Conservation (phyloP, 1,284 basidiomycete species). For the Coniferiporia weirii region DNA sequence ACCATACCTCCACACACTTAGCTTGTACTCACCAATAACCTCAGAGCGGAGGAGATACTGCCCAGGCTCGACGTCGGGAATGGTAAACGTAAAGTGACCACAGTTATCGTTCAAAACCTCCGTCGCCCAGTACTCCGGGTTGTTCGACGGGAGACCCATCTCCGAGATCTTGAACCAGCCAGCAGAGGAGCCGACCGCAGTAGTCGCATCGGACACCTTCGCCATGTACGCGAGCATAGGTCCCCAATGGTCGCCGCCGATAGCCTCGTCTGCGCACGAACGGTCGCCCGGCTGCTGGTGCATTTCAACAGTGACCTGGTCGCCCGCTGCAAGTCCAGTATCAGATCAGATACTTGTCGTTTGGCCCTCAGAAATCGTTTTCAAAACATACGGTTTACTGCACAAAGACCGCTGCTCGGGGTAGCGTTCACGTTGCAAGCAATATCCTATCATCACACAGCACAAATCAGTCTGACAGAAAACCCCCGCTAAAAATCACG, state of each 20-base stretch:
- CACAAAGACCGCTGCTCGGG: constrained; percentile 34
- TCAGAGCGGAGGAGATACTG: constrained; percentile 50
- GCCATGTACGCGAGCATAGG: constrained; percentile 45
- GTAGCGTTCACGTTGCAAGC: constrained; percentile 40
- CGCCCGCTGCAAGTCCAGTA: constrained; percentile 34
- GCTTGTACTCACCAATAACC: constrained; percentile 37
- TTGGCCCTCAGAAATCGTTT: not conserved
- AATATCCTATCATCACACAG: constrained; percentile 33
- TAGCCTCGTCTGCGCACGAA: constrained; percentile 43
- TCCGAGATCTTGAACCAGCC: constrained; percentile 51
- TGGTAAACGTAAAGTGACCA: constrained; percentile 45
- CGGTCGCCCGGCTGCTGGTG: constrained; percentile 47
- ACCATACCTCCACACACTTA: not conserved
- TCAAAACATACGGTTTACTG: constrained; percentile 35
- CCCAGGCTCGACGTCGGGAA: constrained; percentile 44
- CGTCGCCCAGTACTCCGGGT: constrained; percentile 44
- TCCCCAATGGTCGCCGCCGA: constrained; percentile 44
- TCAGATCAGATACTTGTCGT: not conserved
- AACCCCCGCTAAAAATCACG: no score
- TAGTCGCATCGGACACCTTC: constrained; percentile 40
- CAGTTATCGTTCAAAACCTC: constrained; percentile 44
- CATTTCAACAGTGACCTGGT: constrained; percentile 47
- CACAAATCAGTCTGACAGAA: not conserved
- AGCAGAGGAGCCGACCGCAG: constrained; percentile 37
- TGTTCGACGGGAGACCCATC: constrained; percentile 41